phyloP scores from a whole-genome alignment of 208 protist species.

The Trypanosoma avium region DNA sequence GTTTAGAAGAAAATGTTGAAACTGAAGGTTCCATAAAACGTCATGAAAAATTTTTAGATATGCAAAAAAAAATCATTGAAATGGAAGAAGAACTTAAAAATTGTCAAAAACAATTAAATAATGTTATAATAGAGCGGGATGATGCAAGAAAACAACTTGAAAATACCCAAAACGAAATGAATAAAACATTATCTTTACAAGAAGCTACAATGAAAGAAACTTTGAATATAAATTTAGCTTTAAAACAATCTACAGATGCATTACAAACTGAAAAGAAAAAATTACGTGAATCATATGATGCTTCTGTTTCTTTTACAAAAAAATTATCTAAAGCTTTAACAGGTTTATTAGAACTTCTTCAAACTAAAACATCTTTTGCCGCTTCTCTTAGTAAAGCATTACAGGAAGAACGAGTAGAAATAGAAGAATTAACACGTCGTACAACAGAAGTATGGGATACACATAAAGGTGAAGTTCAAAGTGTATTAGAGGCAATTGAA shows the following conservation, averaged over 20 bases:
- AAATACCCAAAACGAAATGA: conserved; percentile 13
- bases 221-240: conserved; percentile 39
- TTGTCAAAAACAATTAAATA: conserved; percentile 10
- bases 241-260: conserved; percentile 36
- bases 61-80: conserved; percentile 8
- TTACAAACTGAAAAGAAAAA: conserved; percentile 31
- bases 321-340: conserved; percentile 40
- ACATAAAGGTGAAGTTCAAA: conserved; percentile 33
- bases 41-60: conserved; percentile 2
- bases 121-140: conserved; percentile 19
- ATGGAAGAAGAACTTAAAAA: conserved; percentile 12
- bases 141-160: conserved; percentile 9
- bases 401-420: conserved; percentile 46
- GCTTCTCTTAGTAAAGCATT: conserved; percentile 50
- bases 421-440: conserved; percentile 52
- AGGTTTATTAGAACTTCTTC: conserved; percentile 42
- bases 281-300: conserved; percentile 46
- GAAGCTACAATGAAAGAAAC: conserved; percentile 24
- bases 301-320: conserved; percentile 40
- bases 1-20: not conserved
- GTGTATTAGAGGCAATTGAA: conserved; percentile 19
- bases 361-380: conserved; percentile 40
- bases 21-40: conserved; percentile 11
- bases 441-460: conserved; percentile 20
- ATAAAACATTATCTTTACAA: conserved; percentile 23